phyloP scores from a whole-genome alignment of 73 alveolate genomes.

The Uronychia setigera region DNA sequence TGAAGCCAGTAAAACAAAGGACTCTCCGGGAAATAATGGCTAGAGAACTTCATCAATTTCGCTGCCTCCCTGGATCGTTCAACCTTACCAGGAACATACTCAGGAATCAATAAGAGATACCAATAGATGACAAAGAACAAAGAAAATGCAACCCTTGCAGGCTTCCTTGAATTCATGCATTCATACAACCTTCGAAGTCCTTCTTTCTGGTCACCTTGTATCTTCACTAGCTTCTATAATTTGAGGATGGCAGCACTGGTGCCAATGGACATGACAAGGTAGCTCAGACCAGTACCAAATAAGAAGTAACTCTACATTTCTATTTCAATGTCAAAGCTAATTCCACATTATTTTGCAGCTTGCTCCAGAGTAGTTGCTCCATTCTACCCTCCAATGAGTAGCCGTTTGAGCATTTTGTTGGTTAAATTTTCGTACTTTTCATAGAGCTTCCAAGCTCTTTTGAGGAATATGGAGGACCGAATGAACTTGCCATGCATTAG shows the following conservation, averaged over 20 bases:
- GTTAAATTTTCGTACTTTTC: background rate
- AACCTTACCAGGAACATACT: slow-evolving; percentile 34
- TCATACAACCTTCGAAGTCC: slow-evolving; percentile 24
- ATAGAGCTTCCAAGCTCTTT: background rate
- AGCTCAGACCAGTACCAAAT: background rate
- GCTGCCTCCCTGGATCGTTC: slow-evolving; percentile 36
- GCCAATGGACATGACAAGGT: background rate
- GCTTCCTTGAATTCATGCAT: slow-evolving; percentile 29
- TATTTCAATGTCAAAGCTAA: background rate
- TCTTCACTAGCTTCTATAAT: slow-evolving; percentile 22
- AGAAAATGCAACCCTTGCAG: slow-evolving; percentile 23
- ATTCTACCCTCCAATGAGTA: too few relatives aligned
- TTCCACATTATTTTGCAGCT: background rate
- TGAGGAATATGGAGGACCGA: background rate
- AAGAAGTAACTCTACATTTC: background rate
- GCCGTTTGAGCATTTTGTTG: slow-evolving; percentile 1
- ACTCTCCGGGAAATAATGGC: slow-evolving; percentile 6
- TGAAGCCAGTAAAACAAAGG: background rate
- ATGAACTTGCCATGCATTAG: background rate
- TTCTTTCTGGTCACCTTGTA: slow-evolving; percentile 14
- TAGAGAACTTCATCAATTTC: slow-evolving; percentile 15
- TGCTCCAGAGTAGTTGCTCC: too few relatives aligned
- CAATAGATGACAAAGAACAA: slow-evolving; percentile 32
- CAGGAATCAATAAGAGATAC: slow-evolving; percentile 26
- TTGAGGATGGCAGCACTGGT: slow-evolving; percentile 12